Evolutionary conservation across 352 stramenopile species (phyloP).

Genomic region (Globisporangium parvum): DNA sequence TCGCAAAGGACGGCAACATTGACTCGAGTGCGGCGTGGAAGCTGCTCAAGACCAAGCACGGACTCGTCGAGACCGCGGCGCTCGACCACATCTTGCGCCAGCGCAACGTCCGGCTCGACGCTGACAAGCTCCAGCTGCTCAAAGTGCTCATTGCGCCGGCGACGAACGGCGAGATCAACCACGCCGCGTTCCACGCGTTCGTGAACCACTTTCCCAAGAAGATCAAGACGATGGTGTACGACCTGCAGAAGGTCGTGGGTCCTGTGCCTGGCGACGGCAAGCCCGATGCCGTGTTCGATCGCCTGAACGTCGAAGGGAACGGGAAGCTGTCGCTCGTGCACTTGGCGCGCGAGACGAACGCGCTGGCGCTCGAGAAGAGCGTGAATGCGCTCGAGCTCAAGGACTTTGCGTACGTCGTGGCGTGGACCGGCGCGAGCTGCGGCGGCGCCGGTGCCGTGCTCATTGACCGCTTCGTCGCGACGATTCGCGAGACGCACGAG

Average conservation of each 20-base stretch:
- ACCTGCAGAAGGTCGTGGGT: conserved; percentile 65
- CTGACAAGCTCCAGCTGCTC: conserved; percentile 47
- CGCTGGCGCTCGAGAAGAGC: conserved; percentile 44
- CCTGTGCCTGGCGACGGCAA: conserved; percentile 24
- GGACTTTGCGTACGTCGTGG: conserved; percentile 68
- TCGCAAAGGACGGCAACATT: conserved; percentile 75
- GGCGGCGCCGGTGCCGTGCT: conserved; percentile 55
- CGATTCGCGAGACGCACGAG: conserved; percentile 59
- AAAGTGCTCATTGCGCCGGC: conserved; percentile 56
- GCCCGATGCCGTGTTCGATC: conserved; percentile 54
- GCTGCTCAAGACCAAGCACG: conserved; percentile 48
- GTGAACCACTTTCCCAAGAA: conserved; percentile 79
- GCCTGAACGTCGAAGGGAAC: conserved; percentile 67
- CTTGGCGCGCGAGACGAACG: conserved; percentile 54
- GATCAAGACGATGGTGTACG: conserved; percentile 61
- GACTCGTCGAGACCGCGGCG: conserved; percentile 37
- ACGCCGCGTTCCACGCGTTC: conserved; percentile 63
- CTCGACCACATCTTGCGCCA: conserved; percentile 68
- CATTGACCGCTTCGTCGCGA: conserved; percentile 69
- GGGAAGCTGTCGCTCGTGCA: conserved; percentile 56
- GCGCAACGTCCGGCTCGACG: conserved; percentile 38
- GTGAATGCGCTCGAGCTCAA: conserved; percentile 52
- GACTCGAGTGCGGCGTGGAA: conserved; percentile 72
- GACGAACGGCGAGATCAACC: conserved; percentile 57
- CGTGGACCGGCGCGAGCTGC: conserved; percentile 71